These are phyloP conservation scores for Puccinellia tenuiflora DNA, from an alignment of 176 grass and related monocot genomes.

Conservation along the genomic window DNA sequence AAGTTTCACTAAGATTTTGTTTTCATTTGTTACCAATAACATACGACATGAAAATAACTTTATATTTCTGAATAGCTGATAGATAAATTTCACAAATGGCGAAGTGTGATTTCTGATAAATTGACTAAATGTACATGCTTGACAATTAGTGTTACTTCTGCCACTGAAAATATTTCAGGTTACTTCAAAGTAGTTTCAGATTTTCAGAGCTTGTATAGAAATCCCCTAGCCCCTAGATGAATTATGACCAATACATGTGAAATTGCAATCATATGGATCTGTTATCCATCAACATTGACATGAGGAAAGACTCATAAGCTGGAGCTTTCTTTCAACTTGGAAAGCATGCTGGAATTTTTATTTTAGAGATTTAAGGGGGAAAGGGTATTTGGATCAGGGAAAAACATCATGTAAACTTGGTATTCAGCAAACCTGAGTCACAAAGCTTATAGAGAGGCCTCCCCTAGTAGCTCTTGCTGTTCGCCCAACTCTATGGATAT, in stretches of 20 bases:
- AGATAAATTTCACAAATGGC: neutral
- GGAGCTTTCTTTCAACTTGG: neutral
- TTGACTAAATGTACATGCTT: neutral
- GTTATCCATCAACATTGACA: neutral
- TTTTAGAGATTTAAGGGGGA: neutral
- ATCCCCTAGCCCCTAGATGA: neutral
- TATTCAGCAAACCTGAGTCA: constrained; percentile 63
- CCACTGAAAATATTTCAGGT: neutral
- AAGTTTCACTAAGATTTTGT: neutral
- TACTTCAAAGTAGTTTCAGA: neutral
- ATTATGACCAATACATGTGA: neutral
- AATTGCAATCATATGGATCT: neutral
- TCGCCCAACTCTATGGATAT: constrained; percentile 88
- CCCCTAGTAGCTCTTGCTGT: constrained; percentile 89
- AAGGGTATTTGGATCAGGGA: neutral
- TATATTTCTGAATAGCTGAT: neutral
- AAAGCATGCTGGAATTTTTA: neutral
- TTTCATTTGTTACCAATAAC: neutral
- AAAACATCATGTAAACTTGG: neutral
- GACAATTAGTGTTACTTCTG: neutral
- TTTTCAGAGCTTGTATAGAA: neutral
- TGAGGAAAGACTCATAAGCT: neutral
- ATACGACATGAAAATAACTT: no score
- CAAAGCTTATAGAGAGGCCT: constrained; percentile 77
- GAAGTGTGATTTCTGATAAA: neutral